phyloP scores from a whole-genome alignment of 2,329 filamentous ascomycete species.

The Cladophialophora chaetospira region DNA sequence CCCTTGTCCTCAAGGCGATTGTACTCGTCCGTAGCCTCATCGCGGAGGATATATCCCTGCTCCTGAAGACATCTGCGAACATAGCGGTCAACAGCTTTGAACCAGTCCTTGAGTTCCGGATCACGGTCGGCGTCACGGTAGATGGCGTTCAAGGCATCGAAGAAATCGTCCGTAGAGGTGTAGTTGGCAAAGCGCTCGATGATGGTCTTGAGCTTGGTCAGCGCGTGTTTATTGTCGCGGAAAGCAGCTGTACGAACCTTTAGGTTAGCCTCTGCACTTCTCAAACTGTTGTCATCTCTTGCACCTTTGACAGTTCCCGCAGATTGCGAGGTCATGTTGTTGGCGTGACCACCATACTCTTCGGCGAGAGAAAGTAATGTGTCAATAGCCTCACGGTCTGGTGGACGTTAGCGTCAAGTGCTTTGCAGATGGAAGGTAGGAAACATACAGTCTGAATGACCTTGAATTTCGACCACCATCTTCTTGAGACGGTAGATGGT shows the following conservation, averaged over 20 bases:
- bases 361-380: slow-evolving; percentile 83
- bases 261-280: slow-evolving; percentile 75
- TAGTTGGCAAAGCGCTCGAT: slow-evolving; percentile 95
- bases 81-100: slow-evolving; percentile 74
- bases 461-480: slow-evolving; percentile 95
- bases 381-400: slow-evolving; percentile 82
- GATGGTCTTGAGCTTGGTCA: slow-evolving; percentile 66
- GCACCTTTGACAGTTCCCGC: slow-evolving; percentile 72
- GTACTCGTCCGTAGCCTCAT: slow-evolving; percentile 78
- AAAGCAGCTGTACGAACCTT: slow-evolving; percentile 58
- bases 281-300: slow-evolving; percentile 64
- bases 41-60: slow-evolving; percentile 87
- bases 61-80: slow-evolving; percentile 82
- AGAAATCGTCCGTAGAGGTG: slow-evolving; percentile 84
- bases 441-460: slow-evolving; percentile 76
- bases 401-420: slow-evolving; percentile 32
- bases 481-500: slow-evolving; percentile 93
- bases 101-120: slow-evolving; percentile 85
- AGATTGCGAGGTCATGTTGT: slow-evolving; percentile 63
- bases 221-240: slow-evolving; percentile 45
- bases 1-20: slow-evolving; percentile 82
- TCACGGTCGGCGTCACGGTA: slow-evolving; percentile 87
- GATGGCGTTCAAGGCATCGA: slow-evolving; percentile 79
- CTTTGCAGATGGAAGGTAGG: background rate
- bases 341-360: slow-evolving; percentile 77